Percentiles rank a stretch among this genome's conserved stretches.
Evolutionary conservation across 1,284 basidiomycete genomes (phyloP).

Genomic region (Ceratobasidium sp.): DNA sequence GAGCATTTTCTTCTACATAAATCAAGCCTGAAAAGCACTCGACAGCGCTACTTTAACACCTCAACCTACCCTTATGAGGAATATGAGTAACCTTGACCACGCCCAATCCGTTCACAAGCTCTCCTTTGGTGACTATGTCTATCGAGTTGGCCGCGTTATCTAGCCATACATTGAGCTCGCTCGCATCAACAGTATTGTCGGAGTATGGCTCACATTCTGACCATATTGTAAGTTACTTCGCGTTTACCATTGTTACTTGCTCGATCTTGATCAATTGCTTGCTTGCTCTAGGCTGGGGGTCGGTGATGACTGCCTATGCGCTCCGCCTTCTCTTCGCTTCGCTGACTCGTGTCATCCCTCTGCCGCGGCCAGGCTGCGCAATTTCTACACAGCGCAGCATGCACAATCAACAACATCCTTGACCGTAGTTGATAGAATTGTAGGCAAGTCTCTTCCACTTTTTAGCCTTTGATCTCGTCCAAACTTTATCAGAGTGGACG

Average conservation of each 20-base stretch:
- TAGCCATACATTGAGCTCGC: conserved; percentile 42
- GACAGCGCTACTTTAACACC: neutral
- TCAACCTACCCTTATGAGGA: neutral
- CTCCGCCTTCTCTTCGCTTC: conserved; percentile 21
- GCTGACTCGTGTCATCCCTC: conserved; percentile 15
- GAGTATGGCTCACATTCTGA: conserved; percentile 44
- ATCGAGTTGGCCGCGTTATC: neutral
- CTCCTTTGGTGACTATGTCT: neutral
- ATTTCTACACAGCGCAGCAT: conserved; percentile 43
- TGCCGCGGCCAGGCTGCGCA: conserved; percentile 39
- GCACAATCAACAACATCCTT: conserved; percentile 44
- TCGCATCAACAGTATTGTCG: conserved; percentile 43
- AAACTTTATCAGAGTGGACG: conserved; percentile 57
- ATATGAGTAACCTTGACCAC: neutral
- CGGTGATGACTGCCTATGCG: conserved; percentile 38
- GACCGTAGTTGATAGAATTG: conserved; percentile 29
- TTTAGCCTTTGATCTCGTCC: neutral
- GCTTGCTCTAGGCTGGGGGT: conserved; percentile 31
- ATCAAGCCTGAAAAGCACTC: neutral
- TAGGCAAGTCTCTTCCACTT: neutral
- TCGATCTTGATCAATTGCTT: neutral
- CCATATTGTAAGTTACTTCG: conserved; percentile 24
- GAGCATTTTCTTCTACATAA: neutral
- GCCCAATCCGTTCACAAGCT: neutral
- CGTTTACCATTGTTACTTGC: neutral